A percentile compares a stretch with the other conserved stretches of the same genome.
Evolutionary conservation across 163 green algal genomes (phyloP).

Genomic region (Scenedesmus sp.): DNA sequence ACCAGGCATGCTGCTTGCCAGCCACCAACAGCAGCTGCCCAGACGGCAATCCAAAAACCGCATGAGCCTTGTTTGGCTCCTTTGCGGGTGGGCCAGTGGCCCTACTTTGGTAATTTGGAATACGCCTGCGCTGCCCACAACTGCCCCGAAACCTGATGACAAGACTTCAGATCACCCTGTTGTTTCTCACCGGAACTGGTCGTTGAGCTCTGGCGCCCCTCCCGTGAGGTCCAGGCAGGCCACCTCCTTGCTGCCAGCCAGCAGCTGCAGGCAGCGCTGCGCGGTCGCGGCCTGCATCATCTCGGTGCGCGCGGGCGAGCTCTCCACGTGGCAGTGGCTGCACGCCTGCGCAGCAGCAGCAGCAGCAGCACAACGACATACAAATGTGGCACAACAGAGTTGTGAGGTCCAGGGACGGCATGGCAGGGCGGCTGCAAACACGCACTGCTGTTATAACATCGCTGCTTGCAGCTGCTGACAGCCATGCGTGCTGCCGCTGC

Average conservation of each 20-base stretch:
- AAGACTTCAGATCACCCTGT: no score
- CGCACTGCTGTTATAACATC: no score
- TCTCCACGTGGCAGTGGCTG: conserved; percentile 97
- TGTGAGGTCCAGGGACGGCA: no score
- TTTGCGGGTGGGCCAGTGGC: no score
- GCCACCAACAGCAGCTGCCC: no score
- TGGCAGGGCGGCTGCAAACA: no score
- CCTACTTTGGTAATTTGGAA: no score
- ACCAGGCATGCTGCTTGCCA: conserved; percentile 65
- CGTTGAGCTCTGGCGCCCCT: conserved; percentile 92
- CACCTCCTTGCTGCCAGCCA: conserved; percentile 66
- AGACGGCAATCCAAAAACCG: no score
- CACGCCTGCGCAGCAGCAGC: conserved; percentile 74
- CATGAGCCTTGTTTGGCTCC: no score
- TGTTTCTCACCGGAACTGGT: conserved; percentile 81
- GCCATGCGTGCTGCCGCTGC: background rate
- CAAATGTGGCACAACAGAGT: background rate
- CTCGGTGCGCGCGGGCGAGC: conserved; percentile 87
- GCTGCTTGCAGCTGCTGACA: no score
- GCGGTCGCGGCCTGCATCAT: conserved; percentile 87
- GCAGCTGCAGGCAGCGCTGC: conserved; percentile 83
- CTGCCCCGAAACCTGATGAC: no score
- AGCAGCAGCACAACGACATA: background rate
- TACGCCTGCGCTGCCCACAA: no score
- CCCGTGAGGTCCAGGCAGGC: conserved; percentile 94